These are phyloP conservation scores for Penicillium oxalicum DNA, from an alignment of 2,329 filamentous ascomycete genomes.

Conservation along the genomic window DNA sequence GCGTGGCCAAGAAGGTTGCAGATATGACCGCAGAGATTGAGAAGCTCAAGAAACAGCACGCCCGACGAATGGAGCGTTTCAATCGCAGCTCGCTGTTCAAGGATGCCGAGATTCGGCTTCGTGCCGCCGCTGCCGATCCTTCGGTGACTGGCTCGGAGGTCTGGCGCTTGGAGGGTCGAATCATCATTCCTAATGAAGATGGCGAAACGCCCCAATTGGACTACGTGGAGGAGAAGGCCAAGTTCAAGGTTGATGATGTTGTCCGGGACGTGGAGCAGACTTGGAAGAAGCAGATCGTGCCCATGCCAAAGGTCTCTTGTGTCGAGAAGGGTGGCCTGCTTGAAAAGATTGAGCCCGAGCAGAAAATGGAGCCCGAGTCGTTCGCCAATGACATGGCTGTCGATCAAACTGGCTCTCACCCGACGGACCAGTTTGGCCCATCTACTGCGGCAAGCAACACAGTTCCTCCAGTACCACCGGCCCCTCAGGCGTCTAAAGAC, in stretches of 20 bases:
- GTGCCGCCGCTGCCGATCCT: conserved; percentile 55
- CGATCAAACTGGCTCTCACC: conserved; percentile 27
- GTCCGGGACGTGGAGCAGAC: conserved; percentile 66
- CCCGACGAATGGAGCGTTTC: conserved; percentile 66
- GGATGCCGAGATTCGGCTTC: conserved; percentile 69
- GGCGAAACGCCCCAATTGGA: conserved; percentile 29
- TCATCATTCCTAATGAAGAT: conserved; percentile 30
- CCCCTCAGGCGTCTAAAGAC: conserved; percentile 19
- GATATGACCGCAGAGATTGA: conserved; percentile 77
- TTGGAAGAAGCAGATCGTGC: conserved; percentile 61
- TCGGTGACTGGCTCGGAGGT: conserved; percentile 52
- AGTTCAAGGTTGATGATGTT: conserved; percentile 59
- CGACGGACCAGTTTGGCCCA: conserved; percentile 33
- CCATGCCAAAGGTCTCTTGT: conserved; percentile 60
- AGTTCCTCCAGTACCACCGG: conserved; percentile 3
- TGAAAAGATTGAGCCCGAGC: conserved; percentile 44
- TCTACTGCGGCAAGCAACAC: conserved; percentile 11
- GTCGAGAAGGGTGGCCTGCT: conserved; percentile 73
- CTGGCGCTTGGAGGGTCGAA: conserved; percentile 58
- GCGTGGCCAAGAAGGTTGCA: conserved; percentile 65
- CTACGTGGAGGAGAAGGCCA: conserved; percentile 39
- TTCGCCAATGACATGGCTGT: conserved; percentile 31
- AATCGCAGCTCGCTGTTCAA: conserved; percentile 64
- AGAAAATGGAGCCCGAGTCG: conserved; percentile 29
- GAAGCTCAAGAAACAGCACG: conserved; percentile 73